Percentiles rank a stretch among this genome's conserved stretches.
These are phyloP conservation scores for Chytriomyces sp. DNA, from an alignment of 192 early-diverging fungal species.

Conservation along the genomic window DNA sequence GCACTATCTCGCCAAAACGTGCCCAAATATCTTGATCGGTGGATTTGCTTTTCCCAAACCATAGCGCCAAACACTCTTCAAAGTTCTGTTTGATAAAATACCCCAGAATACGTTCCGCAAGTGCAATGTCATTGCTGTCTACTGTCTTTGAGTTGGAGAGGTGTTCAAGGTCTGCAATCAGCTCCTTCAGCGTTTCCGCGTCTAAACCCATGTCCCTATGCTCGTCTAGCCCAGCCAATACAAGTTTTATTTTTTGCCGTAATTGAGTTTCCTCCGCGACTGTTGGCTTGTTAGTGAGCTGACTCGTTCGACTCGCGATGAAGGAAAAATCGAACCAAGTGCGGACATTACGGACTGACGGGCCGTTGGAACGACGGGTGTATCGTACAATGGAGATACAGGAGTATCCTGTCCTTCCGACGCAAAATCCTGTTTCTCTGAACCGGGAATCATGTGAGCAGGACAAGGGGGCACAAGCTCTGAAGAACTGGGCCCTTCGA, in stretches of 20 bases:
- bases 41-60: not conserved
- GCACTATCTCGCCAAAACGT: not conserved
- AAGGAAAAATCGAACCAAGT: not conserved
- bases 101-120: not conserved
- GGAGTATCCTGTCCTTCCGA: not conserved
- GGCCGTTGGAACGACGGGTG: not conserved
- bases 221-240: not conserved
- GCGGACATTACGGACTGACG: not conserved
- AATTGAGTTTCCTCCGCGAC: not conserved
- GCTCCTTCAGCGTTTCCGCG: not conserved
- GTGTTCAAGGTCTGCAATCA: not conserved
- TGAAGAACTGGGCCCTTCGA: not conserved
- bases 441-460: not conserved
- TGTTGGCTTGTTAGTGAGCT: not conserved
- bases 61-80: not conserved
- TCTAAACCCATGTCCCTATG: not conserved
- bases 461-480: not conserved
- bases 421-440: not conserved
- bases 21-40: not conserved
- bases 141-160: not conserved
- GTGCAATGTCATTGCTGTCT: not conserved
- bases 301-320: not conserved
- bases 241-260: not conserved
- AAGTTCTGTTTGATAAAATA: not conserved
- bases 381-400: not conserved